Conservation (phyloP, 306 rosid genomes). For the Cucumis melo region DNA sequence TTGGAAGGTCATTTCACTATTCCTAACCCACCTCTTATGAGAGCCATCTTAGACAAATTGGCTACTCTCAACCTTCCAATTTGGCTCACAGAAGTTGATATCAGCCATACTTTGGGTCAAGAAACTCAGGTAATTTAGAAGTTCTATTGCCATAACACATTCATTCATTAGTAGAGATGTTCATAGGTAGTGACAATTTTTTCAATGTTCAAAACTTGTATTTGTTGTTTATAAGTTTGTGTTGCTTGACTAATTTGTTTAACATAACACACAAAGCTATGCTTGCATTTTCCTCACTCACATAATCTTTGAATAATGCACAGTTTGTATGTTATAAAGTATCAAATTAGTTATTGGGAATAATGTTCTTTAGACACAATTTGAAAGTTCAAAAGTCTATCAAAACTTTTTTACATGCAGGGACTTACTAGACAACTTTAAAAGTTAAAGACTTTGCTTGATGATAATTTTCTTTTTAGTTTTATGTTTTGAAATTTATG, state of each 20-base stretch:
- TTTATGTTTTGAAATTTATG: too few relatives aligned
- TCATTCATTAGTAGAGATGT: background rate
- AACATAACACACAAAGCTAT: background rate
- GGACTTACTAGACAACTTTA: background rate
- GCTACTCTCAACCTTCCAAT: conserved; percentile 72
- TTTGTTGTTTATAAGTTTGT: background rate
- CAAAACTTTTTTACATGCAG: too few relatives aligned
- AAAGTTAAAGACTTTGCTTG: too few relatives aligned
- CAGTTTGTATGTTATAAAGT: background rate
- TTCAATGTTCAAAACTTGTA: background rate
- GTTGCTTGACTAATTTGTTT: background rate
- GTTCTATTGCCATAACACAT: background rate
- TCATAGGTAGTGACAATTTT: background rate
- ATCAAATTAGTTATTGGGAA: background rate
- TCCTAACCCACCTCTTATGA: conserved; percentile 68
- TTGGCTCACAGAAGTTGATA: conserved; percentile 89
- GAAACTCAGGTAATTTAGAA: conserved; percentile 36
- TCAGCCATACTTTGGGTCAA: conserved; percentile 47
- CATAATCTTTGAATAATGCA: background rate
- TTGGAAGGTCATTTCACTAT: conserved; percentile 64
- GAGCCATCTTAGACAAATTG: conserved; percentile 73
- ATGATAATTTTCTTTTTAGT: too few relatives aligned
- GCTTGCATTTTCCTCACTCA: background rate
- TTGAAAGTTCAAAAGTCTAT: too few relatives aligned
- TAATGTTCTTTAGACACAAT: too few relatives aligned